These are phyloP conservation scores for Turritis glabra DNA, from an alignment of 345 rosid genomes.

Conservation along the genomic window DNA sequence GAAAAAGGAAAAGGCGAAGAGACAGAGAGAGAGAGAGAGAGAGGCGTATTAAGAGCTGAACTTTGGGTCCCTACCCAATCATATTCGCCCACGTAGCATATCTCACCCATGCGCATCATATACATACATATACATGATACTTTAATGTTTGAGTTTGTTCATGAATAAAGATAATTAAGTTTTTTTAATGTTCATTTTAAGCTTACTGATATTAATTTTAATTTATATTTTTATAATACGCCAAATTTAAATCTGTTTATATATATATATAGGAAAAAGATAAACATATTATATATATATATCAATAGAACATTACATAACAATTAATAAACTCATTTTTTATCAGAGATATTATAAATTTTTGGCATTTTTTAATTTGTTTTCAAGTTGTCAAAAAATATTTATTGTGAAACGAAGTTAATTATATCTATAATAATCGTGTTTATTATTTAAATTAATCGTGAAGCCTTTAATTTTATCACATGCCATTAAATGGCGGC, in stretches of 20 bases:
- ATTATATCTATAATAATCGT: neutral
- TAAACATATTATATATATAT: too few species aligned
- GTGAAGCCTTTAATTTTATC: conserved; percentile 1
- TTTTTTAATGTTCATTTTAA: neutral
- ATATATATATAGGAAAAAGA: too few species aligned
- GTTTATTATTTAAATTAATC: neutral
- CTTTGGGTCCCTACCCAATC: conserved; percentile 8
- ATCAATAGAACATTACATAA: too few species aligned
- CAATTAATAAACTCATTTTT: too few species aligned
- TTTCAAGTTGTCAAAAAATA: too few species aligned
- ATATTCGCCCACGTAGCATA: conserved; percentile 9
- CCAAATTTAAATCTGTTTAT: too few species aligned
- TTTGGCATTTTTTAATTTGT: too few species aligned
- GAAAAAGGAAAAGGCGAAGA: conserved; percentile 9
- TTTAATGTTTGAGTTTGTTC: too few species aligned
- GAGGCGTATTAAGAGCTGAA: conserved; percentile 9
- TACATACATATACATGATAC: neutral
- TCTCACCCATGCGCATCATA: neutral
- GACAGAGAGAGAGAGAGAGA: neutral
- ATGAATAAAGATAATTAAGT: neutral
- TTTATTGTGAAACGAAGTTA: neutral
- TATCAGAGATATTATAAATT: too few species aligned
- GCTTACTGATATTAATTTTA: too few species aligned
- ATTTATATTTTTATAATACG: too few species aligned
- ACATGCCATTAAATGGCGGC: neutral